Percentiles rank a stretch among this genome's conserved stretches.
Evolutionary conservation across 352 stramenopile species (phyloP).

Genomic region (Blastocystis sp.): DNA sequence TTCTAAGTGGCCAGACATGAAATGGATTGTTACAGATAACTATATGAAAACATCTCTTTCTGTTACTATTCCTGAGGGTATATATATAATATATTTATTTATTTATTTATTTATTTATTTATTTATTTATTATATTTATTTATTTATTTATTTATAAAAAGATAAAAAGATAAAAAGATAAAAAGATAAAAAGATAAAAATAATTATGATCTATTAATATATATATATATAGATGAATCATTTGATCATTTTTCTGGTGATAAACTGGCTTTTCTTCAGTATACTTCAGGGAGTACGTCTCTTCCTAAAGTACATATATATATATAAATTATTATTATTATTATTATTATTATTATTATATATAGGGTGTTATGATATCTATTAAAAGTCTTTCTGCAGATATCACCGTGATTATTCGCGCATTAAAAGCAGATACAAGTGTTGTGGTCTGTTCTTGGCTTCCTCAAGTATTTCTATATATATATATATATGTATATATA

Average conservation of each 20-base stretch:
- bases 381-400: slow-evolving; percentile 88
- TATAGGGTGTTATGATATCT: slow-evolving; percentile 75
- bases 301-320: slow-evolving; percentile 62
- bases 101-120: slow-evolving; percentile 19
- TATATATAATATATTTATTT: not conserved
- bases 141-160: not conserved
- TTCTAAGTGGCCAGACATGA: slow-evolving; percentile 46
- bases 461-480: slow-evolving; percentile 43
- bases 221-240: slow-evolving; percentile 8
- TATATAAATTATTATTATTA: too few relatives aligned
- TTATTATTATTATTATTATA: not conserved
- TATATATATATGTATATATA: not conserved
- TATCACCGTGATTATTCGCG: slow-evolving; percentile 72
- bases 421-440: slow-evolving; percentile 60
- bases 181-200: not conserved
- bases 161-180: not conserved
- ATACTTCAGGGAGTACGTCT: slow-evolving; percentile 89
- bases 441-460: slow-evolving; percentile 90
- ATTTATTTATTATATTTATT: slow-evolving; percentile 27
- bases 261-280: slow-evolving; percentile 88
- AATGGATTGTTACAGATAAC: slow-evolving; percentile 45
- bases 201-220: not conserved
- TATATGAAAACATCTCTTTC: slow-evolving; percentile 9
- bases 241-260: slow-evolving; percentile 39
- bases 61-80: slow-evolving; percentile 8